These are phyloP conservation scores for Rauvolfia tetraphylla DNA, from an alignment of 257 asterid genomes.

Conservation along the genomic window DNA sequence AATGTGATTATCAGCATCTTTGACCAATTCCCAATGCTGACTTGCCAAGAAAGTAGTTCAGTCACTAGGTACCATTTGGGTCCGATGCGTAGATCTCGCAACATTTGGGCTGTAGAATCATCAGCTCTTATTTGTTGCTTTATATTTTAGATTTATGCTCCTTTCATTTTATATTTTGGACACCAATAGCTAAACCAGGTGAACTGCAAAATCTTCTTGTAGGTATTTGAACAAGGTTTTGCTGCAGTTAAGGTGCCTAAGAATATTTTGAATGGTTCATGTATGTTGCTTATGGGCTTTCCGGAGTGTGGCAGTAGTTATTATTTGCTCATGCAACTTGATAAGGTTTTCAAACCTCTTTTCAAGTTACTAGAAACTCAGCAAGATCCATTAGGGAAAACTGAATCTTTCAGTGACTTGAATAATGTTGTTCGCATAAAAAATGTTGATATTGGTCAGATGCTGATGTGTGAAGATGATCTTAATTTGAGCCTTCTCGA, in stretches of 20 bases:
- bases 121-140: background rate
- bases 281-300: constrained; percentile 82
- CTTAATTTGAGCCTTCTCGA: constrained; percentile 82
- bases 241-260: constrained; percentile 70
- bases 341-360: constrained; percentile 81
- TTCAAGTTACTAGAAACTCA: constrained; percentile 82
- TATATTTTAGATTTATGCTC: background rate
- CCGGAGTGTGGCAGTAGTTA: constrained; percentile 92
- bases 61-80: background rate
- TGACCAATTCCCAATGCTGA: background rate
- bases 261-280: constrained; percentile 62
- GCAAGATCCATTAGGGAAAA: constrained; percentile 57
- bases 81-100: background rate
- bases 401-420: constrained; percentile 56
- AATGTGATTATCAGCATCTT: background rate
- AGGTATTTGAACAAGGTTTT: constrained; percentile 90
- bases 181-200: background rate
- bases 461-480: constrained; percentile 79
- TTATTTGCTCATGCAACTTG: constrained; percentile 88
- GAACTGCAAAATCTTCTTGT: constrained; percentile 20
- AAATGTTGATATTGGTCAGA: constrained; percentile 64
- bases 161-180: background rate
- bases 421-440: constrained; percentile 61
- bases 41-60: background rate
- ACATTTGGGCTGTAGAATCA: background rate